Conservation (phyloP, 2,329 filamentous ascomycete species). For the Ophiostoma sp. region DNA sequence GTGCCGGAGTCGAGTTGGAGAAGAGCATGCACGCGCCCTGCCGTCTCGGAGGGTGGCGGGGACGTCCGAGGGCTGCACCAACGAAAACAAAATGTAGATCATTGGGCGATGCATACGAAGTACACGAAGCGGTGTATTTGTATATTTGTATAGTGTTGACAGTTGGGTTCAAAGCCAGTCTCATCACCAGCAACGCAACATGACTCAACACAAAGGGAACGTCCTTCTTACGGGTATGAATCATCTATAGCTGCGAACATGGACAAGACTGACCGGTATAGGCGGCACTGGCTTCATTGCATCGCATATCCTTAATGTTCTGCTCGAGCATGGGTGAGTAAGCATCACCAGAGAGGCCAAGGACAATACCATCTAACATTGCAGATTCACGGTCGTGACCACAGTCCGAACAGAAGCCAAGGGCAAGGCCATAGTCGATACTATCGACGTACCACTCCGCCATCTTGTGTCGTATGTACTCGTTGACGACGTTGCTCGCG, state of each 20-base stretch:
- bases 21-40: neutral
- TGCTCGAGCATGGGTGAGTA: constrained; percentile 39
- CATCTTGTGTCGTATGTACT: constrained; percentile 43
- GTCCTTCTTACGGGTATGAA: neutral
- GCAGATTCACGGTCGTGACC: constrained; percentile 41
- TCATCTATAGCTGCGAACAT: too few relatives aligned
- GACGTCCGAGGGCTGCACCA: neutral
- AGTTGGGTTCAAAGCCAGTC: neutral
- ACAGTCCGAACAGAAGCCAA: constrained; percentile 47
- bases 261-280: constrained; percentile 30
- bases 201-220: neutral
- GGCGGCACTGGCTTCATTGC: constrained; percentile 52
- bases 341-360: neutral
- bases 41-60: neutral
- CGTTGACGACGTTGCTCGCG: constrained; percentile 65
- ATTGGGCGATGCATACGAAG: neutral
- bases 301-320: constrained; percentile 45
- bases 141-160: too few relatives aligned
- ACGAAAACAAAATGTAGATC: neutral
- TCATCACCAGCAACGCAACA: neutral
- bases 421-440: constrained; percentile 39
- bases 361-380: constrained; percentile 19
- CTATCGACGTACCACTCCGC: constrained; percentile 41
- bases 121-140: neutral
- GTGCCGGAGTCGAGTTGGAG: neutral